Base-by-base conservation (phyloP, 2,329 filamentous ascomycete species). In the Xylariaceae sp. region DNA sequence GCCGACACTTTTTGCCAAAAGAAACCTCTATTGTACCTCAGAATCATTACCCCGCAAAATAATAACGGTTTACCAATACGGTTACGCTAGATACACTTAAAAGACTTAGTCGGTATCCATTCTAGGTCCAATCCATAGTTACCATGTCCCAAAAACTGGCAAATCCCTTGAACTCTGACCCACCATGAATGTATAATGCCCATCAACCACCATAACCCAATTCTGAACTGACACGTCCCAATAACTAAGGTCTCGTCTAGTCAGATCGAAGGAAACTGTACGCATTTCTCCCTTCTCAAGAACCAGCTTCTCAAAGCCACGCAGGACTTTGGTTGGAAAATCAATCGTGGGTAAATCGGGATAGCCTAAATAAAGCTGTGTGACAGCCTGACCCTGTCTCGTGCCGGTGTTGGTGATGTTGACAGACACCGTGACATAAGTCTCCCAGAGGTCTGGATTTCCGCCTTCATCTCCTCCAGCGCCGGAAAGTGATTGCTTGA, bases 391-490 rank as follows among this genome's bases (percentile, higher is more conserved):
- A 9, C 78, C 79, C 0, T 63, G 60, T 1, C 64, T 60, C 0
- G 59, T 40, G 2, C 84, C 84, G 0, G 74, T 77, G 64, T 88
- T 88, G 26, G 73, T 76, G 3, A 88, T 64, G 0, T 78, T 75
- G 1, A 80, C 77, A 0, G 71, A 72, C 1, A 85, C 79, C 3
- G 72, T 64, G 9, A 82, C 75, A 53, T 85, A 75, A 0, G 74
- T 72, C 37, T 80, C 80, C 76, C 82, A 89, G 15, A 89, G 76
- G 52, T 84, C 81, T 2, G 85, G 85, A 63, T 88, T 87, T 1
- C 86, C 86, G 51, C 85, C 85, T 53, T 86, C 81, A 6, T 80
- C 87, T 32, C 88, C 89, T 29, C 88, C 88, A 0, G 88, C 88
- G 0, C 75, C 76, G n/a, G 86, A 89, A 0, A 71, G 76, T 0